These are phyloP conservation scores for Suhomyces maxii DNA, from an alignment of 1,139 yeast genomes.

Conservation along the genomic window DNA sequence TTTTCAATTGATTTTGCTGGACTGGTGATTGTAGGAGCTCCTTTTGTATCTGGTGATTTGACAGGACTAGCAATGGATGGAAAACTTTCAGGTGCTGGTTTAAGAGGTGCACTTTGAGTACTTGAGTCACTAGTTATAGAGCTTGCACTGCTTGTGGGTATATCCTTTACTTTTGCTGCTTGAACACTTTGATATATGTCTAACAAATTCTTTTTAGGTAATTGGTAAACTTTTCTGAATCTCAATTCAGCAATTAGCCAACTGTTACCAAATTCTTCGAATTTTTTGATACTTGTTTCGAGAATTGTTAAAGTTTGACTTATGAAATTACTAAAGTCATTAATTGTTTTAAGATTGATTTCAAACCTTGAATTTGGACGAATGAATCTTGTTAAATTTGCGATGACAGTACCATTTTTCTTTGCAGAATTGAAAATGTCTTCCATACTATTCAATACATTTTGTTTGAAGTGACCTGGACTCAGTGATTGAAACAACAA, in stretches of 20 bases:
- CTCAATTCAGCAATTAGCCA: constrained; percentile 42
- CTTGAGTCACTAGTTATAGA: constrained; percentile 1
- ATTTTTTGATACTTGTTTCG: constrained; percentile 24
- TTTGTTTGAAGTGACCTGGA: constrained; percentile 27
- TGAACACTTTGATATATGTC: constrained; percentile 19
- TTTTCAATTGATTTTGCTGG: constrained; percentile 13
- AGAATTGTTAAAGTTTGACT: constrained; percentile 25
- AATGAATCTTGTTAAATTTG: constrained; percentile 50
- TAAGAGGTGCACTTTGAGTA: not conserved
- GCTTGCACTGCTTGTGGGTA: constrained; percentile 1
- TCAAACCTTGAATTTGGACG: constrained; percentile 44
- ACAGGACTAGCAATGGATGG: not conserved
- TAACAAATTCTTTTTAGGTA: constrained; percentile 29
- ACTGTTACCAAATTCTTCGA: constrained; percentile 34
- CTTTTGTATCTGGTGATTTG: not conserved
- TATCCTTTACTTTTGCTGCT: constrained; percentile 5
- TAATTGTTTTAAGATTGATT: constrained; percentile 35
- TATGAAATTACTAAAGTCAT: constrained; percentile 41
- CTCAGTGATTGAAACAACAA: constrained; percentile 31
- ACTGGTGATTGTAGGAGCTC: not conserved
- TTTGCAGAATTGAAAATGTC: constrained; percentile 47
- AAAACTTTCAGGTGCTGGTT: not conserved
- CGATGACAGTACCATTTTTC: constrained; percentile 54
- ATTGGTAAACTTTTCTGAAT: constrained; percentile 35
- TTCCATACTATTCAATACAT: constrained; percentile 37